Base-by-base conservation (phyloP, 768 basidiomycete species). In the Boletus edulis region DNA sequence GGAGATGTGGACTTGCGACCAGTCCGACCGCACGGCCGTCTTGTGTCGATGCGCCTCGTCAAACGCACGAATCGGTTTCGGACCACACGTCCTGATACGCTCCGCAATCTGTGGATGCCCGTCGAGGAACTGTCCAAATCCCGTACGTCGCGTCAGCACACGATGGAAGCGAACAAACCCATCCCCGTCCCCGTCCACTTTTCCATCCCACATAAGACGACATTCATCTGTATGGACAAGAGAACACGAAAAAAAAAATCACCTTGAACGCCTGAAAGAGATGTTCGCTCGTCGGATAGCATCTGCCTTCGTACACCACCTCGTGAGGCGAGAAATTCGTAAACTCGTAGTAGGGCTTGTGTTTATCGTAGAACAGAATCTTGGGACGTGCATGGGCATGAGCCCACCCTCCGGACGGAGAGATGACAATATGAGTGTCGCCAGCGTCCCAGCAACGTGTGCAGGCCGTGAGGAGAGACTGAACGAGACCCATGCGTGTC, bases 221-320 rank as follows among this genome's bases (percentile, higher is more conserved):
- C 24, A 24, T 24, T 6, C 24, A 24, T 24, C 24, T 24, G 24
- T 24, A 24, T 1, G 5, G 24, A 24, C 24, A 24, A 24, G 24
- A 24, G 24, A 24, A 24, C 24, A 37, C 35, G 15, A 37, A 15
- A 15, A 14, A 14, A 2, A 37, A 15, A 37, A 14, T 1, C 52
- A 82, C 85, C 69, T 87, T 89, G 74, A 87, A 84, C 0, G 87
- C 86, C 62, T 89, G 87, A 61, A 87, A 89, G 18, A 89, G 78
- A 67, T 89, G 88, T 62, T 89, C 88, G 66, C 85, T 86, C 8
- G 87, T 90, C 0, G 86, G 85, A 59, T 89, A 90, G 40, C 72
- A 73, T 63, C 82, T 84, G 18, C 82, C 81, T 22, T 81, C 76
- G 60, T 87, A 85, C 17, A 77, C 64, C 9, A 90, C 83, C n/a